Percentiles rank a stretch among this genome's conserved stretches.
phyloP scores from a whole-genome alignment of 768 basidiomycete species.

The Russula sp. region DNA sequence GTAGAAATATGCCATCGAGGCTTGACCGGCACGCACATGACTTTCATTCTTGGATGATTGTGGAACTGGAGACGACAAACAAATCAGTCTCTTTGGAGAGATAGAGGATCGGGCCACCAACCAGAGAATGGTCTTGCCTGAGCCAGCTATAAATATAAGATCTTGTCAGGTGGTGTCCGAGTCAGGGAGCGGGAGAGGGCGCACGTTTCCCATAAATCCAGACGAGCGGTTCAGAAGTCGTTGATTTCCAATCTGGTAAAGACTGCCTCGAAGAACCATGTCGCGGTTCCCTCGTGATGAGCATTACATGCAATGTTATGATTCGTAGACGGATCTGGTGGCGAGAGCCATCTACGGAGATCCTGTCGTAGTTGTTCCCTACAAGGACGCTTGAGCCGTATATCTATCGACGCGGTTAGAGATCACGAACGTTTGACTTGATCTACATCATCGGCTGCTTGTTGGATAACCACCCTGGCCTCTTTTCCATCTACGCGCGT shows the following conservation, averaged over 20 bases:
- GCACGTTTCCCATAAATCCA: slow-evolving; percentile 17
- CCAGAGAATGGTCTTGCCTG: slow-evolving; percentile 17
- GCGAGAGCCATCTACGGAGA: slow-evolving; percentile 11
- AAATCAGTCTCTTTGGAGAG: background rate
- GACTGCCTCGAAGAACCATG: slow-evolving; percentile 6
- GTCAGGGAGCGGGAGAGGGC: background rate
- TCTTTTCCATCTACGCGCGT: too few relatives aligned
- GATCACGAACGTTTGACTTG: background rate
- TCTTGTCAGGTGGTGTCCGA: background rate
- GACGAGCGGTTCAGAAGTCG: background rate
- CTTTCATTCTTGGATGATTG: slow-evolving; percentile 6
- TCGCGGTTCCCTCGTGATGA: background rate
- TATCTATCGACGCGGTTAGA: background rate
- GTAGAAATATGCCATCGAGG: slow-evolving; percentile 7
- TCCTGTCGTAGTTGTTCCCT: background rate
- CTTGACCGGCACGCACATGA: background rate
- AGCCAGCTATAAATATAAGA: background rate
- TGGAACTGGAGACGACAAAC: background rate
- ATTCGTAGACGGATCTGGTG: slow-evolving; percentile 10
- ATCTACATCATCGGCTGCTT: background rate
- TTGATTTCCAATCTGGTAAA: slow-evolving; percentile 7
- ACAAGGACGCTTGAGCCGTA: background rate
- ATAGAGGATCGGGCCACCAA: background rate
- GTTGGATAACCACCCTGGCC: too few relatives aligned
- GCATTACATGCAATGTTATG: background rate